Base-by-base conservation (phyloP, 2,329 filamentous ascomycete species). In the Aspergillus tubingensis region DNA sequence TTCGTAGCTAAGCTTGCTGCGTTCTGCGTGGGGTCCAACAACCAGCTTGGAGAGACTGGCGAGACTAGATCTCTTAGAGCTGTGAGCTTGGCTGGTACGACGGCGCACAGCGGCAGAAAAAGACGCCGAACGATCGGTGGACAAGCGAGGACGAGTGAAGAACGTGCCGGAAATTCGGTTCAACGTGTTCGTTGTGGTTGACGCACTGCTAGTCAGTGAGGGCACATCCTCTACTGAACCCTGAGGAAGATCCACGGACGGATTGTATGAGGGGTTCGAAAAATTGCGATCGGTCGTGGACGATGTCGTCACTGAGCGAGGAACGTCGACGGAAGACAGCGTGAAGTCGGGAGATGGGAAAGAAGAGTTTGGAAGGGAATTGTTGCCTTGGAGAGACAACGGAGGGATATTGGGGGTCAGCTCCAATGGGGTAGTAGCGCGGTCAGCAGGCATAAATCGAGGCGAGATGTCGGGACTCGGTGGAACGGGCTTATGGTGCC, bases 191-290 rank as follows among this genome's bases (percentile, higher is more conserved):
- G 79, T 79, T 69, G 74, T 77, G 8, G 78, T 82, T 1, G 80
- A 82, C 43, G 79, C 75, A 65, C 79, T 81, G 66, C 80, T 81
- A 25, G 78, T 82, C 32, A 82, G 69, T 25, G 80, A 82, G 15
- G 80, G 80, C 3, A 82, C 78, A 73, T 82, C 80, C 47, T 82
- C 80, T 44, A 77, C 72, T 1, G 80, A 82, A 38, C 72, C 73
- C 43, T 79, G 77, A 36, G 74, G 72, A 59, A 72, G 72, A 15
- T 79, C 77, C 53, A 74, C 70, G 47, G 70, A 69, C 21, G 73
- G 71, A 44, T 80, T 75, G 43, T 74, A 74, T 2, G 71, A 71
- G 41, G 72, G 70, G 27, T 72, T 73, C 64, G 70, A 75, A 32
- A 74, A 74, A 23, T 74, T 73, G 48, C 73, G 77, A 50, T 80